A percentile compares a stretch with the other conserved stretches of the same genome.
Conservation (phyloP, 768 basidiomycete species). For the Vishniacozyma victoriae region DNA sequence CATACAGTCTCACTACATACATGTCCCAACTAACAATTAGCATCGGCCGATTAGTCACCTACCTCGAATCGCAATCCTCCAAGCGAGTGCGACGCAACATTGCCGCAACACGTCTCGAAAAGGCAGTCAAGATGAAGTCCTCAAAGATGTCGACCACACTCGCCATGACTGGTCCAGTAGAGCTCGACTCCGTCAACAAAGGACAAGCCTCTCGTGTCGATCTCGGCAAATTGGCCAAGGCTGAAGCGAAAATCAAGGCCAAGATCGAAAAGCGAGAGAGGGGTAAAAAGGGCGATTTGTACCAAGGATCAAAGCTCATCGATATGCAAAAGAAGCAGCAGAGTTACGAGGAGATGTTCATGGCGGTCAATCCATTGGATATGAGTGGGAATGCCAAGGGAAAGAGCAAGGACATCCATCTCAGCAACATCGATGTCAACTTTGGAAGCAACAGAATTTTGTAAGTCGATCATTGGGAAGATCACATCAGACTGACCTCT, state of each 20-base stretch:
- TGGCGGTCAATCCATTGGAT: conserved; percentile 96
- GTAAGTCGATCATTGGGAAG: conserved; percentile 46
- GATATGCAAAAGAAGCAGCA: conserved; percentile 93
- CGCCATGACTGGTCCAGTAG: conserved; percentile 46
- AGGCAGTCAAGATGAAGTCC: conserved; percentile 46
- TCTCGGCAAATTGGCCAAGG: conserved; percentile 58
- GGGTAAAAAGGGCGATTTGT: conserved; percentile 69
- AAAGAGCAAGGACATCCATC: conserved; percentile 95
- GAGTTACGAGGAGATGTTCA: conserved; percentile 97
- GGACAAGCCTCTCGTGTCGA: conserved; percentile 48
- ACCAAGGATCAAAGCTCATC: conserved; percentile 91
- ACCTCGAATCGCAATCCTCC: conserved; percentile 42
- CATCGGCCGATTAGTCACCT: conserved; percentile 40
- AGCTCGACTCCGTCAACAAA: conserved; percentile 46
- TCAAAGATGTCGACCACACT: conserved; percentile 45
- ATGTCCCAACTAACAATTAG: conserved; percentile 9
- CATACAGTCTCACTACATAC: not conserved
- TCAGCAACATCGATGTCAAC: conserved; percentile 90
- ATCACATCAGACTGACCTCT: not conserved
- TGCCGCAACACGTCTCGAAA: conserved; percentile 39
- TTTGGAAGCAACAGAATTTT: conserved; percentile 93
- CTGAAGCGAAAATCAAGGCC: conserved; percentile 95
- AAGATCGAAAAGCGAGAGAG: conserved; percentile 92
- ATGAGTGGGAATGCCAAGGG: conserved; percentile 67
- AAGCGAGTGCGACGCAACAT: conserved; percentile 28